Conservation (phyloP, 2,329 filamentous ascomycete genomes). For the Alternaria hordeiaustralica region DNA sequence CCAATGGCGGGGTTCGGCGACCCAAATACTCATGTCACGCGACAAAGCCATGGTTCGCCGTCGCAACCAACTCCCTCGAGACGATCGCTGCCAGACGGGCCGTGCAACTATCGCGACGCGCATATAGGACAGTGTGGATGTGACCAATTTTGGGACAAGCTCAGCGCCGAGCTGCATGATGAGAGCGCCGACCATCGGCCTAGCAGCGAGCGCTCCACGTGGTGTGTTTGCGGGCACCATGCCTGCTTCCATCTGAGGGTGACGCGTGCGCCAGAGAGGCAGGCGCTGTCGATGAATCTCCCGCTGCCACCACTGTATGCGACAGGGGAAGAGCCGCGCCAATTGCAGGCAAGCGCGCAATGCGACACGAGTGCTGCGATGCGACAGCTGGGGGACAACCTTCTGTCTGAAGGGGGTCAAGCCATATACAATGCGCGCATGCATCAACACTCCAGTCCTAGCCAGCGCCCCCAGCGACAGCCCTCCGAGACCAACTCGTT, state of each 20-base stretch:
- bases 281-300: slow-evolving; percentile 13
- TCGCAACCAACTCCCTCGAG: slow-evolving; percentile 30
- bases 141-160: slow-evolving; percentile 58
- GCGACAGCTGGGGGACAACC: slow-evolving; percentile 4
- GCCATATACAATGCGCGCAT: slow-evolving; percentile 10
- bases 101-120: slow-evolving; percentile 60
- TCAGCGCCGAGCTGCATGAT: slow-evolving; percentile 42
- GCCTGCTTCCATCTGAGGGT: slow-evolving; percentile 60
- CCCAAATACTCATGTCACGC: slow-evolving; percentile 30
- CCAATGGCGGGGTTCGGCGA: slow-evolving; percentile 46
- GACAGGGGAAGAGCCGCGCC: slow-evolving; percentile 23
- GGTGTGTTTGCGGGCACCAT: slow-evolving; percentile 64
- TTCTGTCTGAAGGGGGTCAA: slow-evolving; percentile 1
- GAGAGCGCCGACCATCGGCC: slow-evolving; percentile 32
- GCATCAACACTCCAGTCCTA: slow-evolving; percentile 13
- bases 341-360: slow-evolving; percentile 17
- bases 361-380: slow-evolving; percentile 20
- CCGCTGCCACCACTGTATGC: slow-evolving; percentile 10
- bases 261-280: slow-evolving; percentile 25
- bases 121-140: slow-evolving; percentile 59
- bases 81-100: slow-evolving; percentile 55
- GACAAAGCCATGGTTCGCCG: slow-evolving; percentile 18
- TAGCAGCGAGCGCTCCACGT: slow-evolving; percentile 45
- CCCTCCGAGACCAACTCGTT: slow-evolving; percentile 26
- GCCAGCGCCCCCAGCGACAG: slow-evolving; percentile 23